phyloP scores from a whole-genome alignment of 108 stramenopile species.

The Cyclotella kingstonii region DNA sequence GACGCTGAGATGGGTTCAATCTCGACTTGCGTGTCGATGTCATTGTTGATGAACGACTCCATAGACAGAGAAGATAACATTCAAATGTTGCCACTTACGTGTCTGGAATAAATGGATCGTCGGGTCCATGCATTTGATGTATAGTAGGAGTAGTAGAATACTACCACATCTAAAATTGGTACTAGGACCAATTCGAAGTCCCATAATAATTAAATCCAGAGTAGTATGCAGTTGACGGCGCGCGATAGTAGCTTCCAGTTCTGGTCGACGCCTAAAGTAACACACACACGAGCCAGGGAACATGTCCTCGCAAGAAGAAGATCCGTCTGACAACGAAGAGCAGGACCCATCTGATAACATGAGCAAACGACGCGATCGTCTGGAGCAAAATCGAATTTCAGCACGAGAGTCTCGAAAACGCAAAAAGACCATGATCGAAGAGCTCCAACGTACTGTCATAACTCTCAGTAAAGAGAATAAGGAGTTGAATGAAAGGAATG shows the following conservation, averaged over 20 bases:
- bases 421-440: conserved; percentile 91
- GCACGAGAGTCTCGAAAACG: conserved; percentile 84
- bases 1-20: conserved; percentile 11
- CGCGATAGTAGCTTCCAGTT: too few relatives aligned
- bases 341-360: conserved; percentile 21
- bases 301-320: conserved; percentile 1
- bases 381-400: conserved; percentile 89
- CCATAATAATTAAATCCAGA: background rate
- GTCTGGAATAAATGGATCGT: too few relatives aligned
- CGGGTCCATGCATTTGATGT: too few relatives aligned
- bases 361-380: conserved; percentile 78
- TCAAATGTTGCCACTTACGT: too few relatives aligned
- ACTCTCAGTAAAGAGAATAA: conserved; percentile 80
- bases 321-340: conserved; percentile 16
- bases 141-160: too few relatives aligned
- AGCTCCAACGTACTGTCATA: conserved; percentile 85
- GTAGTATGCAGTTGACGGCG: background rate
- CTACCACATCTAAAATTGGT: too few relatives aligned
- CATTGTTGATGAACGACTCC: background rate
- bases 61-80: background rate
- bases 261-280: too few relatives aligned
- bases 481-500: conserved; percentile 81
- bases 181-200: too few relatives aligned
- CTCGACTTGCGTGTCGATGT: background rate
- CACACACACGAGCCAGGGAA: conserved; percentile 2